Base-by-base conservation (phyloP, 1,284 basidiomycete genomes). In the Malassezia caprae region DNA sequence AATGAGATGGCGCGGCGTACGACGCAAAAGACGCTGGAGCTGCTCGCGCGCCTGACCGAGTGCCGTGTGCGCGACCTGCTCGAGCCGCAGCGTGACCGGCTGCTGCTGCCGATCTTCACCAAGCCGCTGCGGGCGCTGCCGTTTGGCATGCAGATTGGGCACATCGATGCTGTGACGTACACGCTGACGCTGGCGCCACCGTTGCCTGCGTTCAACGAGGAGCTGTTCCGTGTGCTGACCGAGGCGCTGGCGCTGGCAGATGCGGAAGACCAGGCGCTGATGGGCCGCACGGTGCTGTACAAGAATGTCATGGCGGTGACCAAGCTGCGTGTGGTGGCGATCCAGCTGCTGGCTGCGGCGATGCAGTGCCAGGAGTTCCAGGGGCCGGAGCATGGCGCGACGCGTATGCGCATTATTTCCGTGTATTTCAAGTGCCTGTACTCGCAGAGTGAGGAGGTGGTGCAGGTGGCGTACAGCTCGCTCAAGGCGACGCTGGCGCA, bases 401-500 rank as follows among this genome's bases (percentile, higher is more conserved):
- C 71, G 66, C 63, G 72, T 26, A 49, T 88, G 88, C 77, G 85
- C 83, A 93, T 96, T 34, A 94, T 90, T 23, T 81, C 87, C 28
- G 88, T 96, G 19, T 98, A 98, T 78, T 99, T 99, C 82, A 98
- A 98, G 77, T 91, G 93, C 13, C 81, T 99, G 41, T 99, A 99
- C 76, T 94, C 91, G 4, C 81, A 84, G 19, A 87, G 85, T n/a
- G 80, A 84, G 12, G 90, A 96, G 69, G 87, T 99, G 59, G 96
- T 96, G 67, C 85, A 93, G 65, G 90, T 90, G 10, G 91, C 94
- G 1, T 90, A 96, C 68, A 88, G 93, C 64, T 90, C 90, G 47
- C 81, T 99, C 43, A 83, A 87, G 60, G 86, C 88, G 76, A 89
- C 96, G 2, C 79, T 98, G 43, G 65, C 68, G 41, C 86, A 90